Percentiles rank a stretch among this genome's conserved stretches.
Conservation (phyloP, 2,329 filamentous ascomycete genomes). For the Stenocarpella maydis region DNA sequence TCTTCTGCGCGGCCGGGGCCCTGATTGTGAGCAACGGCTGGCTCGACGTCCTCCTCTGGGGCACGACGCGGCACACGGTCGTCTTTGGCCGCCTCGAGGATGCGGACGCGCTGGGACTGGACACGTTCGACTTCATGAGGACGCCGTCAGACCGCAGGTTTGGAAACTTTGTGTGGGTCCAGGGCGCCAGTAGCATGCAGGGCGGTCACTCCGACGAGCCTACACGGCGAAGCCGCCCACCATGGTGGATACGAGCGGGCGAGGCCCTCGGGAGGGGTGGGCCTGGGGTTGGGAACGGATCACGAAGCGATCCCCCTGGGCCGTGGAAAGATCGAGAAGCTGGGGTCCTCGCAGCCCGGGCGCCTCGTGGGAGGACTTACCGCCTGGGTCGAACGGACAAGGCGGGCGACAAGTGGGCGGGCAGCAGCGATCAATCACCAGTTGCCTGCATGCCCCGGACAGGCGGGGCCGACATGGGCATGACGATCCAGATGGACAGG, state of each 20-base stretch:
- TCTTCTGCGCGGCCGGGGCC: constrained; percentile 60
- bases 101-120: constrained; percentile 44
- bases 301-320: constrained; percentile 7
- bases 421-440: neutral
- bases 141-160: constrained; percentile 41
- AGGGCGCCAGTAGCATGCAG: constrained; percentile 38
- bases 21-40: constrained; percentile 59
- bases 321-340: constrained; percentile 19
- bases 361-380: constrained; percentile 24
- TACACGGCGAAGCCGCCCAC: constrained; percentile 30
- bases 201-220: constrained; percentile 7
- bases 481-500: constrained; percentile 44
- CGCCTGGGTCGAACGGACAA: constrained; percentile 21
- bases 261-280: constrained; percentile 21
- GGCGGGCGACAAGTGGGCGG: neutral
- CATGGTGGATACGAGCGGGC: constrained; percentile 26
- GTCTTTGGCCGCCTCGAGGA: constrained; percentile 42
- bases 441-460: neutral
- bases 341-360: constrained; percentile 5
- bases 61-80: constrained; percentile 40
- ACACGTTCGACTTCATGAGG: constrained; percentile 48
- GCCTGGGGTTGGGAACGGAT: constrained; percentile 22
- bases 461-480: constrained; percentile 7
- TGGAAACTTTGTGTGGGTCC: constrained; percentile 45
- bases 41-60: constrained; percentile 44